Evolutionary conservation across 2,329 filamentous ascomycete genomes (phyloP), one percentile per base, ranked within the genome.

Genomic region (Leptodontidium sp.): DNA sequence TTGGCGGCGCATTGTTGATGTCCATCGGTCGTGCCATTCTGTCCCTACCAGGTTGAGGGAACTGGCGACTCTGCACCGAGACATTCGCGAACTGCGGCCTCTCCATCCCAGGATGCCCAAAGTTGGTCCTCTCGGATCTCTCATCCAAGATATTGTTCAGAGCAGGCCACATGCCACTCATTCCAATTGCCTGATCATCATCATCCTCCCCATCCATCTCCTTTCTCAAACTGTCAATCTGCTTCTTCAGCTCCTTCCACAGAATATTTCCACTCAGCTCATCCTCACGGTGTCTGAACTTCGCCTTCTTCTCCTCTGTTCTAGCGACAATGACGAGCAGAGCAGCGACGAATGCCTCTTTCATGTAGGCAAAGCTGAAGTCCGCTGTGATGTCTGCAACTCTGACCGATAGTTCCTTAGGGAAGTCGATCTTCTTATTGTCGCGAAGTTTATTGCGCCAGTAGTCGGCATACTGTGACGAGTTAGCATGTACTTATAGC

Each of bases 361-460:
- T 89, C 78, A 91, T 85, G 75, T 91, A 91, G 0, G 89, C 89
- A 76, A 91, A 91, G 72, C 87, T 89, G 78, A 91, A 91, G n/a
- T 84, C 84, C 32, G 86, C 79, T 0, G 88, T 91, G 69, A 90
- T 88, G 11, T 82, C 82, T 2, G 89, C 89, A 69, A 91, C 85
- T n/a, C 85, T 84, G 0, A 76, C 75, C 75, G 85, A 88, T 4
- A 91, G 81, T 69, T 82, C 80, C 75, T 87, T 83, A 0, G 88
- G 88, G 72, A 91, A 91, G 7, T 87, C 84, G 50, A 91, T 80
- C 9, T 85, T 82, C 69, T 86, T 81, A 77, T 89, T 90, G 71
- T 82, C 79, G 45, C 81, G 78, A 5, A 91, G 81, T 82, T 84
- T 87, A 21, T 75, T 75, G 72, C 88, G 84, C 90, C 90, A 91